Evolutionary conservation across 116 monocot species (phyloP).

Genomic region (Thalassia testudinum): DNA sequence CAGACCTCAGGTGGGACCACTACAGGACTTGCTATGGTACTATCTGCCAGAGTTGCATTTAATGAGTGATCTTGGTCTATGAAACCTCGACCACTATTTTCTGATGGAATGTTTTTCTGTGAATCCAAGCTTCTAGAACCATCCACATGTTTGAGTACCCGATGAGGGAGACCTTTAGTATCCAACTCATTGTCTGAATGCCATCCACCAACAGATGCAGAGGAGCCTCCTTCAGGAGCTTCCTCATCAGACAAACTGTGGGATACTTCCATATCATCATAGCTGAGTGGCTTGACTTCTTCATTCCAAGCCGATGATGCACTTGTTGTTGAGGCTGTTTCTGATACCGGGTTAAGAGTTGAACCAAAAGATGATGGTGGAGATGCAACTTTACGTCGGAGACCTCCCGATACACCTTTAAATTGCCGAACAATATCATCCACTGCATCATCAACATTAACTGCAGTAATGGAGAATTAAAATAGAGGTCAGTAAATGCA

Average conservation of each 20-base stretch:
- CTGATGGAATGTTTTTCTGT: slow-evolving; percentile 16
- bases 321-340: slow-evolving; percentile 17
- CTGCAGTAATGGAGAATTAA: slow-evolving; percentile 18
- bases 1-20: slow-evolving; percentile 81
- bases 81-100: slow-evolving; percentile 13
- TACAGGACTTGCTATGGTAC: slow-evolving; percentile 27
- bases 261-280: slow-evolving; percentile 21
- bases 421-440: slow-evolving; percentile 97
- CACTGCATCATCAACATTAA: slow-evolving; percentile 98
- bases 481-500: too few species aligned
- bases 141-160: slow-evolving; percentile 25
- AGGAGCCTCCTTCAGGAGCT: slow-evolving; percentile 39
- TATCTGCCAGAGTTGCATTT: slow-evolving; percentile 13
- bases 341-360: slow-evolving; percentile 18
- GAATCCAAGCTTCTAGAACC: slow-evolving; percentile 22
- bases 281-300: slow-evolving; percentile 11
- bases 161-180: slow-evolving; percentile 43
- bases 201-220: slow-evolving; percentile 42
- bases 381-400: slow-evolving; percentile 48
- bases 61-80: slow-evolving; percentile 19
- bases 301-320: slow-evolving; percentile 41
- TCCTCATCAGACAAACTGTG: slow-evolving; percentile 67
- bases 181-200: slow-evolving; percentile 93
- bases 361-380: slow-evolving; percentile 27
- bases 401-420: slow-evolving; percentile 67